Conservation (phyloP, 768 basidiomycete species). For the Trametes elegans region DNA sequence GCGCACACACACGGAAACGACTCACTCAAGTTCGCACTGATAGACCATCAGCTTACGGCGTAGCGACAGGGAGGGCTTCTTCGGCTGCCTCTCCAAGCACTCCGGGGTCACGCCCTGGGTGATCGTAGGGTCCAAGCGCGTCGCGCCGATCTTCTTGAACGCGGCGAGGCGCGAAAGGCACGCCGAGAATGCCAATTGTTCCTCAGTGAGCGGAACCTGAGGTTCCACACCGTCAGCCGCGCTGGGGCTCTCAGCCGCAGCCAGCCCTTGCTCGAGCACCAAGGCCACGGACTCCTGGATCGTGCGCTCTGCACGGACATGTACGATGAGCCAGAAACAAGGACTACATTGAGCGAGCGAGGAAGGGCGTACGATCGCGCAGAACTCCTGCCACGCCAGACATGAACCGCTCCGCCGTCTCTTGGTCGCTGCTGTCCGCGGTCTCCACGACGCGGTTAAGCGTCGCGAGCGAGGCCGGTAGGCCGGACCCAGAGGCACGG, state of each 20-base stretch:
- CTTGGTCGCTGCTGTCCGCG: background rate
- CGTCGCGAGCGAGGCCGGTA: background rate
- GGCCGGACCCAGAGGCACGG: slow-evolving; percentile 5
- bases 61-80: background rate
- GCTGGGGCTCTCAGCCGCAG: no score
- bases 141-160: background rate
- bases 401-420: background rate
- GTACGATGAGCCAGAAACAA: background rate
- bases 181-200: background rate
- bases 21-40: background rate
- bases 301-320: background rate
- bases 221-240: no score
- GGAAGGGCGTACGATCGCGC: background rate
- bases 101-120: background rate
- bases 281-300: background rate
- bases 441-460: background rate
- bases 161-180: background rate
- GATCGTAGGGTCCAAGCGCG: background rate
- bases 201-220: background rate
- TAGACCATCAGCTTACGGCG: background rate
- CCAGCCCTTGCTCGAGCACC: background rate
- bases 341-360: no score
- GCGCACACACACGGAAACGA: background rate
- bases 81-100: background rate
- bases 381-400: background rate